Evolutionary conservation across 768 basidiomycete species (phyloP).

Genomic region (Russula sp.): DNA sequence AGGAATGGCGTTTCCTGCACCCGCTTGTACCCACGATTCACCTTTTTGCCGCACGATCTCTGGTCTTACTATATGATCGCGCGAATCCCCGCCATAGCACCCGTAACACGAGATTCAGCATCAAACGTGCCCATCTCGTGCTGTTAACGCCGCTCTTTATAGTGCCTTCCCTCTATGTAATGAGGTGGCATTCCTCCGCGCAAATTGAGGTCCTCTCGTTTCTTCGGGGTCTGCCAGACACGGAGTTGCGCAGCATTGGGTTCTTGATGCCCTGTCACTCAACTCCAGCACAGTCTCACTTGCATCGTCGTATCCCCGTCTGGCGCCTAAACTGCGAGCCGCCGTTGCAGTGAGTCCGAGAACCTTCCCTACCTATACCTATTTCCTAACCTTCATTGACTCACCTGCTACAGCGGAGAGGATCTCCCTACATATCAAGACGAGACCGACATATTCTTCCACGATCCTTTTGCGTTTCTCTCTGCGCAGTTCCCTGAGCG

Average conservation of each 20-base stretch:
- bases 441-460: slow-evolving; percentile 79
- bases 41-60: slow-evolving; percentile 64
- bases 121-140: slow-evolving; percentile 6
- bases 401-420: slow-evolving; percentile 35
- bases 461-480: slow-evolving; percentile 61
- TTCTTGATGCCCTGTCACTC: no score
- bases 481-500: slow-evolving; percentile 52
- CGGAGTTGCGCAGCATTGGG: slow-evolving; percentile 49
- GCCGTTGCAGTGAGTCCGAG: slow-evolving; percentile 52
- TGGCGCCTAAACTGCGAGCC: slow-evolving; percentile 96
- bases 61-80: slow-evolving; percentile 37
- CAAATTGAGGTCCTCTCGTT: slow-evolving; percentile 72
- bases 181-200: slow-evolving; percentile 70
- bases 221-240: slow-evolving; percentile 46
- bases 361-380: slow-evolving; percentile 14
- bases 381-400: neutral
- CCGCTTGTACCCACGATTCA: slow-evolving; percentile 83
- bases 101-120: neutral
- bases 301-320: slow-evolving; percentile 64
- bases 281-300: slow-evolving; percentile 70
- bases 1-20: no score
- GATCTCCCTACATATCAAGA: slow-evolving; percentile 56
- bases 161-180: slow-evolving; percentile 59
- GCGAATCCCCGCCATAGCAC: slow-evolving; percentile 12
- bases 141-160: slow-evolving; percentile 44